phyloP scores from a whole-genome alignment of 257 asterid genomes.

The Penstemon davidsonii region DNA sequence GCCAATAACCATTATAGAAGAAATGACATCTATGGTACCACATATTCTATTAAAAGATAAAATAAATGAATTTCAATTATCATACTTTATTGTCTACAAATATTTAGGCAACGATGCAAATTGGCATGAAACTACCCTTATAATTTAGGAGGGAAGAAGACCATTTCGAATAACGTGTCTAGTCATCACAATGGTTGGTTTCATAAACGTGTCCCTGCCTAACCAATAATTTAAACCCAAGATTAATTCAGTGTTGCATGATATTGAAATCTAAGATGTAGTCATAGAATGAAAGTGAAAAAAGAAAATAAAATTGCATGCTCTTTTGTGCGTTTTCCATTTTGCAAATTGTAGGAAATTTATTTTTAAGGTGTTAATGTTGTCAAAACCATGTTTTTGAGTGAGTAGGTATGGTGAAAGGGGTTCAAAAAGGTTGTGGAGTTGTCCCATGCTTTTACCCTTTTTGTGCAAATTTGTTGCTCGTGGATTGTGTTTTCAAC shows the following conservation, averaged over 20 bases:
- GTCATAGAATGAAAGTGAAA: constrained; percentile 36
- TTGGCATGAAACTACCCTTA: constrained; percentile 38
- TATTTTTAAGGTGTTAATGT: constrained; percentile 19
- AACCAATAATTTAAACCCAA: constrained; percentile 23
- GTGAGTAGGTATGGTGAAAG: constrained; percentile 30
- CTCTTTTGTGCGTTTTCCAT: constrained; percentile 28
- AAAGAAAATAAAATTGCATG: constrained; percentile 17
- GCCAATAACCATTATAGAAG: too few relatives aligned
- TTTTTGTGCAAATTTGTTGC: constrained; percentile 4
- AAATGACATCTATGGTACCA: too few relatives aligned
- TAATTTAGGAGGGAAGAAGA: constrained; percentile 30
- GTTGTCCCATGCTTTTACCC: constrained; percentile 25
- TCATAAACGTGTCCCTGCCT: constrained; percentile 30
- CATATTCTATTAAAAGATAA: too few relatives aligned
- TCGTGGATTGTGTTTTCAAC: constrained; percentile 25
- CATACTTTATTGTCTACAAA: constrained; percentile 39
- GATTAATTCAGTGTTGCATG: constrained; percentile 27
- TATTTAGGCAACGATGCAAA: constrained; percentile 28
- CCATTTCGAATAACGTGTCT: constrained; percentile 27
- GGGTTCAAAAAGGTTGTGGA: constrained; percentile 34
- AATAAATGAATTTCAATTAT: constrained; percentile 3
- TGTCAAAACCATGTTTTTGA: constrained; percentile 9
- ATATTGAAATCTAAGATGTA: constrained; percentile 28
- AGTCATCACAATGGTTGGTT: constrained; percentile 8
- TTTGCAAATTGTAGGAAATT: not conserved